Percentiles rank a stretch among this genome's conserved stretches.
phyloP scores from a whole-genome alignment of 2,329 filamentous ascomycete genomes.

The Diaporthe eres region DNA sequence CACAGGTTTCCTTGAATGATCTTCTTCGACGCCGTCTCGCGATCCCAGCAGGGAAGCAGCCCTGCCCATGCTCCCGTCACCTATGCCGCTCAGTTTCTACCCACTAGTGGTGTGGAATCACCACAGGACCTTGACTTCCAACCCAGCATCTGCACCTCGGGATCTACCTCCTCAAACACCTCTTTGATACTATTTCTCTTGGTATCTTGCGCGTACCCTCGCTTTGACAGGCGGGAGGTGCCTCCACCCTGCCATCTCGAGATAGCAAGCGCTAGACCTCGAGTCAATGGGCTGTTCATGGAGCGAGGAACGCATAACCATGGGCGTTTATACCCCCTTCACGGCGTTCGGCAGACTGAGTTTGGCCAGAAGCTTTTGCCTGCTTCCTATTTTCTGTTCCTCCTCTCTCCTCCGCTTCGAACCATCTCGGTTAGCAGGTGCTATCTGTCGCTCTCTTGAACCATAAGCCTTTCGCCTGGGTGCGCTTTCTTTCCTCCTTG shows the following conservation, averaged over 20 bases:
- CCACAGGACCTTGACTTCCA: neutral
- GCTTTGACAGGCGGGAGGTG: neutral
- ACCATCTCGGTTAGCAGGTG: neutral
- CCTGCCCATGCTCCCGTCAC: neutral
- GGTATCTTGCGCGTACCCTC: conserved; percentile 30
- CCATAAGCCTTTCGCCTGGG: conserved; percentile 10
- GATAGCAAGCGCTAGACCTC: conserved; percentile 1
- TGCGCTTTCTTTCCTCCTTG: conserved; percentile 12
- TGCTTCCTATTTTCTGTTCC: conserved; percentile 14
- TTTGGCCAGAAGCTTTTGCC: conserved; percentile 20
- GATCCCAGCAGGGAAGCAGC: conserved; percentile 24
- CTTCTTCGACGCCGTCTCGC: conserved; percentile 30
- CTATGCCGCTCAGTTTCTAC: conserved; percentile 2
- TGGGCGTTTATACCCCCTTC: conserved; percentile 27
- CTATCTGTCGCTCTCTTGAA: conserved; percentile 1
- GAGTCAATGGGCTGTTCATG: conserved; percentile 19
- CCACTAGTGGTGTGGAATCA: conserved; percentile 3
- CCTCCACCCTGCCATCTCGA: neutral
- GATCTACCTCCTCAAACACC: conserved; percentile 40
- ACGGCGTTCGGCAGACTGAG: conserved; percentile 34
- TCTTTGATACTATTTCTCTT: conserved; percentile 12
- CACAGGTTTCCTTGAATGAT: conserved; percentile 36
- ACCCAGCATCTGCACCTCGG: conserved; percentile 25
- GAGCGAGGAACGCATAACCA: conserved; percentile 18
- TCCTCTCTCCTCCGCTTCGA: conserved; percentile 14